Percentiles rank a stretch among this genome's conserved stretches.
Evolutionary conservation across 2,329 filamentous ascomycete genomes (phyloP).

Genomic region (Colletotrichum coccodes): DNA sequence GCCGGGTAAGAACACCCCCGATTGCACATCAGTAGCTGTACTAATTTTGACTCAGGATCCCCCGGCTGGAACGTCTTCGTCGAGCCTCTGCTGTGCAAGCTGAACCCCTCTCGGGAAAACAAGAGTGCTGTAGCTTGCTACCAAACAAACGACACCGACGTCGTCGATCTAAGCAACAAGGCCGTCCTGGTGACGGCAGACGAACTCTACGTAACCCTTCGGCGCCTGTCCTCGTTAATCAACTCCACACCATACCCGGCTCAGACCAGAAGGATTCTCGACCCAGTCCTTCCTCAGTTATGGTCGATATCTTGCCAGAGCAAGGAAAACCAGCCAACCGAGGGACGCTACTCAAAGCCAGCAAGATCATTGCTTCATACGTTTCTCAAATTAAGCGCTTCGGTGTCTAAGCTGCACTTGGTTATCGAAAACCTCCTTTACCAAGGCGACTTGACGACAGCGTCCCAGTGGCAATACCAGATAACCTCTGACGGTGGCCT

Average conservation of each 20-base stretch:
- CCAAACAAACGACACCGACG: conserved; percentile 38
- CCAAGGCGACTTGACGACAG: conserved; percentile 53
- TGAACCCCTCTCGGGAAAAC: conserved; percentile 55
- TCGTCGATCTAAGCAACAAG: conserved; percentile 57
- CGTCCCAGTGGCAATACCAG: conserved; percentile 63
- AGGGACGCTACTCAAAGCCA: conserved; percentile 54
- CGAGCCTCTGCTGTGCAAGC: conserved; percentile 62
- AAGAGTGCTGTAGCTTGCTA: conserved; percentile 35
- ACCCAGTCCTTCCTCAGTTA: conserved; percentile 67
- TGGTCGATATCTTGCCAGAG: conserved; percentile 71
- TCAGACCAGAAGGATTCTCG: conserved; percentile 69
- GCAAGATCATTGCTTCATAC: conserved; percentile 63
- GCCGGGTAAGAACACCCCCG: conserved; percentile 56
- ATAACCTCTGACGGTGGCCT: conserved; percentile 57
- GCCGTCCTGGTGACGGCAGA: conserved; percentile 56
- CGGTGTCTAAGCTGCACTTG: conserved; percentile 56
- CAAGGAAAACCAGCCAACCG: conserved; percentile 42
- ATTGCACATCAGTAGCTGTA: neutral
- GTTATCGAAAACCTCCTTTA: conserved; percentile 67
- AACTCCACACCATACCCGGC: conserved; percentile 75
- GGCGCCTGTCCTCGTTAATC: conserved; percentile 64
- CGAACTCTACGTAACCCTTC: conserved; percentile 61
- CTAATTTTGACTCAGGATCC: conserved; percentile 49
- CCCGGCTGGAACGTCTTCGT: conserved; percentile 73
- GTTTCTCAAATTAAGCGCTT: conserved; percentile 67